Evolutionary conservation across 352 stramenopile genomes (phyloP), one percentile per base, ranked within the genome.

Genomic region (Phytopythium cucurbitacearum): DNA sequence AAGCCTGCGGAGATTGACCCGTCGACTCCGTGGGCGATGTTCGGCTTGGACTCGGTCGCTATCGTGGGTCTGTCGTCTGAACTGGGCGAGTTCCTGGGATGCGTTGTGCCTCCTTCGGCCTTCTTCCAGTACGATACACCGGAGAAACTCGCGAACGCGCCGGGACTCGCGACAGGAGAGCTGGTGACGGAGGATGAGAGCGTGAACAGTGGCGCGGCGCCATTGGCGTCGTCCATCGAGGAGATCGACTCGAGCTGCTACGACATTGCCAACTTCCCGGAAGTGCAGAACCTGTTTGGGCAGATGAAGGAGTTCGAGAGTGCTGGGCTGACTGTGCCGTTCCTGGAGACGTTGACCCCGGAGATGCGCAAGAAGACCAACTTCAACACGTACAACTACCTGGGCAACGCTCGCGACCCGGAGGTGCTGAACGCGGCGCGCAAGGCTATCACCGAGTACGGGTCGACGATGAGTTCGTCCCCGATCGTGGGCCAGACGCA

Each of bases 311-410:
- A 93, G 56, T 87, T 93, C 40, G 67, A 85, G 43, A 59, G 70
- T 38, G 80, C 80, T n/a, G 83, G 83, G 35, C 63, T 93, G 52
- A 59, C 59, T 7, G 75, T 92, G 35, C 79, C 79, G 45, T 92
- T 75, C 47, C 60, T 92, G 40, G 81, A 92, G 44, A 79, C 75
- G 28, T 60, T 92, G 4, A 89, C 79, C 32, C 59, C 75, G 1
- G 78, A 83, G 51, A 89, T 85, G 65, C 71, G 79, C 10, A 67
- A 74, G 42, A 87, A 87, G 74, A 70, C 79, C 32, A 93, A 93
- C 75, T 91, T 89, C 62, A 91, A 91, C 68, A 91, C 82, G 44
- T 92, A 92, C 71, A 92, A 92, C 55, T 92, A 92, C 55, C 68
- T 92, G 12, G 82, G 82, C 15, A 86, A 91, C 45, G 79, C 82